Evolutionary conservation across 768 basidiomycete species (phyloP).

Genomic region (Lactarius hatsudake): DNA sequence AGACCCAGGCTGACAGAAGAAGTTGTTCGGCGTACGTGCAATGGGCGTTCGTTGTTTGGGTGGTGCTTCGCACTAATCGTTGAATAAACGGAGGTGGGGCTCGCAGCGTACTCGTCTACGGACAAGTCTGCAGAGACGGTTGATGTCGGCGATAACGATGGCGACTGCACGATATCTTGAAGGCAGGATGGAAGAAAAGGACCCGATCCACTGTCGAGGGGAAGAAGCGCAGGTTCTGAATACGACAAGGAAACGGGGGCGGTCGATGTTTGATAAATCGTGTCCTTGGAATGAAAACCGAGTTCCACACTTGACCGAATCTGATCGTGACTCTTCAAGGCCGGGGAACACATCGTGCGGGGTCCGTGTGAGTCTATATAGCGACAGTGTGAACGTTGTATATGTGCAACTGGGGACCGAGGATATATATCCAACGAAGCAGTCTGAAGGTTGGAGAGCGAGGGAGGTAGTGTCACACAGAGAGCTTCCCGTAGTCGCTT

Average conservation of each 20-base stretch:
- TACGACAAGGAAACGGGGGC: constrained; percentile 39
- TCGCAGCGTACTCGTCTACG: constrained; percentile 48
- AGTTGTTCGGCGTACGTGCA: constrained; percentile 21
- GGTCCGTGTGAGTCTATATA: constrained; percentile 6
- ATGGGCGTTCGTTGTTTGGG: constrained; percentile 20
- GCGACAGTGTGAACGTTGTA: constrained; percentile 6
- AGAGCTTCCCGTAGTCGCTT: constrained; percentile 75
- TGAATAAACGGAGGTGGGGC: constrained; percentile 21
- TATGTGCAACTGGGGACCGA: constrained; percentile 2
- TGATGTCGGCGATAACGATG: constrained; percentile 51
- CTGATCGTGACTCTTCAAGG: constrained; percentile 3
- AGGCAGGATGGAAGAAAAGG: constrained; percentile 74
- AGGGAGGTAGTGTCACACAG: constrained; percentile 18
- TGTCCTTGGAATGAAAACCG: constrained; percentile 45
- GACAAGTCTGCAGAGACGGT: constrained; percentile 66
- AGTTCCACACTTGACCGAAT: constrained; percentile 41
- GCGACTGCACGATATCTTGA: constrained; percentile 69
- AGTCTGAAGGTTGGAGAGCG: constrained; percentile 5
- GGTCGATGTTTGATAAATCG: constrained; percentile 72
- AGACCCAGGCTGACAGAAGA: constrained; percentile 35
- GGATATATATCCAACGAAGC: not conserved
- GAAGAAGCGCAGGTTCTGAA: constrained; percentile 29
- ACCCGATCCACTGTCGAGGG: constrained; percentile 30
- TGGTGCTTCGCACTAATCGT: constrained; percentile 16
- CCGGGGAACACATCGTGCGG: not conserved